phyloP scores from a whole-genome alignment of 139 green algal species.

The Closterium sp. region DNA sequence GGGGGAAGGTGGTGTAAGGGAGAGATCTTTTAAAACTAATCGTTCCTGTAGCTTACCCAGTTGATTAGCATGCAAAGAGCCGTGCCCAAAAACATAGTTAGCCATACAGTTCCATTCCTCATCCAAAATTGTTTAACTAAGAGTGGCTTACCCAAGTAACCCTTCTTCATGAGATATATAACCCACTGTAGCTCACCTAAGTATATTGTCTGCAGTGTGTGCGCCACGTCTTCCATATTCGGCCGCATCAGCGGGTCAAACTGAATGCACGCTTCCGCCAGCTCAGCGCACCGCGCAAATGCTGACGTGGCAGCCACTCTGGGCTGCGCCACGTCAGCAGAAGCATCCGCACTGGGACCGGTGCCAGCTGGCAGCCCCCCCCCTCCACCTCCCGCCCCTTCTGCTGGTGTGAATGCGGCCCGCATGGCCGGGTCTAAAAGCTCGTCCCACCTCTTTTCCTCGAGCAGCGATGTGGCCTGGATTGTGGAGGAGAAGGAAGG shows the following conservation, averaged over 20 bases:
- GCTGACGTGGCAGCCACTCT: not conserved
- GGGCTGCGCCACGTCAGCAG: not conserved
- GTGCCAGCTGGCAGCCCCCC: not conserved
- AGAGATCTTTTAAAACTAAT: too few relatives aligned
- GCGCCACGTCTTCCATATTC: not conserved
- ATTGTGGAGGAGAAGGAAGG: not conserved
- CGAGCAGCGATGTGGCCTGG: not conserved
- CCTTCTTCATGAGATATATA: too few relatives aligned
- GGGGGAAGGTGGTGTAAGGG: too few relatives aligned
- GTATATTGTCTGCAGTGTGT: not conserved
- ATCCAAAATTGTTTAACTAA: too few relatives aligned
- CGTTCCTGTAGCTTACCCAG: too few relatives aligned
- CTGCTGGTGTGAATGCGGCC: not conserved
- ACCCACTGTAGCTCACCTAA: too few relatives aligned
- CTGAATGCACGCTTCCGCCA: constrained; percentile 11
- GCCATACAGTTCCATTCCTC: too few relatives aligned
- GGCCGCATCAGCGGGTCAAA: constrained; percentile 26
- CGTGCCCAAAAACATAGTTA: too few relatives aligned
- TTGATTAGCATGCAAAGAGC: too few relatives aligned
- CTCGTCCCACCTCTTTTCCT: not conserved
- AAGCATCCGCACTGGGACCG: not conserved
- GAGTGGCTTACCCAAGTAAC: too few relatives aligned
- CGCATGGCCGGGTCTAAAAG: not conserved
- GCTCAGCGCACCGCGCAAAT: not conserved
- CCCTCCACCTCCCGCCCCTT: too few relatives aligned